phyloP scores from a whole-genome alignment of 2,329 filamentous ascomycete species.

The Phyllachora maydis region DNA sequence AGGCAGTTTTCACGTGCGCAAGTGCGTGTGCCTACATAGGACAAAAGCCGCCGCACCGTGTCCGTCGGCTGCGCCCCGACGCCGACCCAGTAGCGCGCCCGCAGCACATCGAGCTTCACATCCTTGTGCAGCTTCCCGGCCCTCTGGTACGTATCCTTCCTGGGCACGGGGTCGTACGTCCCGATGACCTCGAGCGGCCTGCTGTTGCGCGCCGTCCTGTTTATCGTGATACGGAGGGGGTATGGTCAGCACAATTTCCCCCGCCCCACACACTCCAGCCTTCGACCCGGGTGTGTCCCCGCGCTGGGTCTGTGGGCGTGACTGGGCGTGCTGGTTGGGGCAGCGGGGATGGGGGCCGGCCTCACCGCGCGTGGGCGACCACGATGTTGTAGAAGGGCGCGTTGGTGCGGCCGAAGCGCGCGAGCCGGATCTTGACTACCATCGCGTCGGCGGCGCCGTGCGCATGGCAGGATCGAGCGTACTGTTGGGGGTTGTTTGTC shows the following conservation, averaged over 20 bases:
- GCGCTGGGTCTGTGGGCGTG: not conserved
- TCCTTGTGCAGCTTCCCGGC: slow-evolving; percentile 70
- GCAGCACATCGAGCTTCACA: slow-evolving; percentile 60
- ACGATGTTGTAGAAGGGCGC: slow-evolving; percentile 96
- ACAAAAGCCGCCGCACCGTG: slow-evolving; percentile 67
- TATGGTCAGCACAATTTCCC: too few species aligned
- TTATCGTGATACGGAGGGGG: too few species aligned
- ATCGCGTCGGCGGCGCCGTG: slow-evolving; percentile 38
- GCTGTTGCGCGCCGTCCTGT: slow-evolving; percentile 65
- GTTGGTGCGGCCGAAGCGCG: slow-evolving; percentile 79
- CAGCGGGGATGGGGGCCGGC: slow-evolving; percentile 1
- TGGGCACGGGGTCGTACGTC: slow-evolving; percentile 51
- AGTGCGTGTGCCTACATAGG: slow-evolving; percentile 57
- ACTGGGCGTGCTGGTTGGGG: slow-evolving; percentile 1
- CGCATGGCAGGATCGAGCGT: not conserved
- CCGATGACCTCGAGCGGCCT: slow-evolving; percentile 86
- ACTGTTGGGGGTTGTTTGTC: slow-evolving; percentile 1
- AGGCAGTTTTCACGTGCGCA: too few species aligned
- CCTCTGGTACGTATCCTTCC: slow-evolving; percentile 34
- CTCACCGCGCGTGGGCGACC: slow-evolving; percentile 70
- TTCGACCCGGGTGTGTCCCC: too few species aligned
- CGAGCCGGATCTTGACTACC: slow-evolving; percentile 86
- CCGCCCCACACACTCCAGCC: too few species aligned
- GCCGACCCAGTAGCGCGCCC: slow-evolving; percentile 90
- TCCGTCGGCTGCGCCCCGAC: slow-evolving; percentile 91